phyloP scores from a whole-genome alignment of 192 early-diverging fungal species.

The Coemansia sp. region DNA sequence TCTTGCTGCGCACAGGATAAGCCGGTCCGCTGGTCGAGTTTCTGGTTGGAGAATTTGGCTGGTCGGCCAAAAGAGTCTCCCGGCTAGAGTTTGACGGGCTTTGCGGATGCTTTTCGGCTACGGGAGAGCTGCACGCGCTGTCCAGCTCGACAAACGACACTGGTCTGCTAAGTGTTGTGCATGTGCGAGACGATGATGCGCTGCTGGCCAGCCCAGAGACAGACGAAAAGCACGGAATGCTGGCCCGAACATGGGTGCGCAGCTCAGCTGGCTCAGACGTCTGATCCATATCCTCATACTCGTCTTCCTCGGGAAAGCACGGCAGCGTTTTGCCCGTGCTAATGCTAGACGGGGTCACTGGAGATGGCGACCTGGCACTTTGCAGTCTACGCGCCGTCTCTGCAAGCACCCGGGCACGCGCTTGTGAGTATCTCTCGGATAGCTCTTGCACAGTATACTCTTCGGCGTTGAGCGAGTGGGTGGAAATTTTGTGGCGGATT shows the following conservation, averaged over 20 bases:
- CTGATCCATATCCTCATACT: slow-evolving; percentile 16
- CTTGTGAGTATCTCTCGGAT: slow-evolving; percentile 33
- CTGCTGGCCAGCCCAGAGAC: slow-evolving; percentile 8
- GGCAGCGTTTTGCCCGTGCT: slow-evolving; percentile 40
- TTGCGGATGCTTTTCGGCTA: slow-evolving; percentile 8
- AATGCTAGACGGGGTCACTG: slow-evolving; percentile 42
- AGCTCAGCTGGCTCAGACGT: slow-evolving; percentile 5
- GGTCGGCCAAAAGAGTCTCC: slow-evolving; percentile 7
- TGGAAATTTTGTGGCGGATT: slow-evolving; percentile 13
- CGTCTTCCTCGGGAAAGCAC: slow-evolving; percentile 40
- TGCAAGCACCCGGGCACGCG: slow-evolving; percentile 33
- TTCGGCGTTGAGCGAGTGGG: slow-evolving; percentile 4
- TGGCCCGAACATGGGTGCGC: slow-evolving; percentile 7
- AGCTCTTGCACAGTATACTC: not conserved
- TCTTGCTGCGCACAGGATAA: not conserved
- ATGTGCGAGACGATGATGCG: slow-evolving; percentile 20
- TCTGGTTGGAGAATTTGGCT: not conserved
- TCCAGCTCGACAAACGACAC: slow-evolving; percentile 9
- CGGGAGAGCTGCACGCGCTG: slow-evolving; percentile 12
- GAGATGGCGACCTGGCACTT: slow-evolving; percentile 18
- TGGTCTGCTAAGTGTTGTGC: slow-evolving; percentile 16
- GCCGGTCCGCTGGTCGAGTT: not conserved
- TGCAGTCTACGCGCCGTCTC: slow-evolving; percentile 40
- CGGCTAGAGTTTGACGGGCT: slow-evolving; percentile 24
- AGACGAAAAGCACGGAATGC: slow-evolving; percentile 22